phyloP scores from a whole-genome alignment of 345 rosid species.

The Camelina laxa region DNA sequence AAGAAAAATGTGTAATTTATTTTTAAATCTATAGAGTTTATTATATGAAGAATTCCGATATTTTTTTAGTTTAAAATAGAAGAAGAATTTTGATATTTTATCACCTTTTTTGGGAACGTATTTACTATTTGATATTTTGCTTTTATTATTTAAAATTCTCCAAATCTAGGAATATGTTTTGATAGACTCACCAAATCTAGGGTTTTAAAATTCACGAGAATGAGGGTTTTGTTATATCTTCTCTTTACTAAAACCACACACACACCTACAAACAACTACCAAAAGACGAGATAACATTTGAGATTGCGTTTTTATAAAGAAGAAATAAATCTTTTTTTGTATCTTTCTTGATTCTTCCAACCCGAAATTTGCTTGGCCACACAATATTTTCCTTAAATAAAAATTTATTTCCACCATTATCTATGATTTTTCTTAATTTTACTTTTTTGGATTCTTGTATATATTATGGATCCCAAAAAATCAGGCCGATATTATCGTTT shows the following conservation, averaged over 20 bases:
- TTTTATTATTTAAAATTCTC: neutral
- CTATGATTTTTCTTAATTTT: neutral
- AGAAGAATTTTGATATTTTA: neutral
- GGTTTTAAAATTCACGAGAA: constrained; percentile 13
- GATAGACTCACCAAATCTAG: neutral
- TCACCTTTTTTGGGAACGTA: neutral
- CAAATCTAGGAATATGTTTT: constrained; percentile 13
- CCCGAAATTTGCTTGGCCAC: constrained; percentile 40
- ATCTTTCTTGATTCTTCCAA: constrained; percentile 18
- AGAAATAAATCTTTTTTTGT: constrained; percentile 29
- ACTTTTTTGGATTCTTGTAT: constrained; percentile 19
- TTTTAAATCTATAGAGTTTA: too few species aligned
- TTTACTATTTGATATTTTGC: neutral
- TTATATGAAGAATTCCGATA: too few species aligned
- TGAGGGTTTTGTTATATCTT: constrained; percentile 26
- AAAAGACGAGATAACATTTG: neutral
- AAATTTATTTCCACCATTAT: constrained; percentile 5
- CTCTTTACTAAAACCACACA: neutral
- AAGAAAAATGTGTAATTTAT: neutral
- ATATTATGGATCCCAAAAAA: too few species aligned
- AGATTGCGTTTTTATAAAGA: neutral
- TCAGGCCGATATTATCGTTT: constrained; percentile 12
- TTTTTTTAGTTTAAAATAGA: neutral
- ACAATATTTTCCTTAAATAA: neutral
- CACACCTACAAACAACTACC: neutral